Conservation (phyloP, 129 eudicot species). For the Flaveria linearis region DNA sequence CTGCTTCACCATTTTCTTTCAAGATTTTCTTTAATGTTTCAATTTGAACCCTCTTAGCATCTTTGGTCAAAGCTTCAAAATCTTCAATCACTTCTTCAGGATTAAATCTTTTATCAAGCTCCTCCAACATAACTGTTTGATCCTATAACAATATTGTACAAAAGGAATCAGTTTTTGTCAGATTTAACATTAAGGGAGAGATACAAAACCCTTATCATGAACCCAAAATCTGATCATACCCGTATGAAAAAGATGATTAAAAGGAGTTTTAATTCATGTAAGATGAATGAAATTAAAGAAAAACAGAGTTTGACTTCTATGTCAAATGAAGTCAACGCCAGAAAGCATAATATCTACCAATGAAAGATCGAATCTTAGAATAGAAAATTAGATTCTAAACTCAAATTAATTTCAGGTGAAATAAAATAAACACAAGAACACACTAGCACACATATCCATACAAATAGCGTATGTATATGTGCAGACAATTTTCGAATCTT, state of each 20-base stretch:
- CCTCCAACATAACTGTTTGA: constrained; percentile 49
- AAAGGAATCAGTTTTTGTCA: constrained; percentile 18
- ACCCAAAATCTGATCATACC: background rate
- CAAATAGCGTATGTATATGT: constrained; percentile 18
- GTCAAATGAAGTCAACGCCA: constrained; percentile 24
- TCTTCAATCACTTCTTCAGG: constrained; percentile 55
- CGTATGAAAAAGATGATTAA: constrained; percentile 10
- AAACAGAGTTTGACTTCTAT: constrained; percentile 8
- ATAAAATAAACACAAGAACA: background rate
- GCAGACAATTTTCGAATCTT: background rate
- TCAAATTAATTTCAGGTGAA: background rate
- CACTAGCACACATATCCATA: constrained; percentile 14
- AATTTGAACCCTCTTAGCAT: constrained; percentile 75
- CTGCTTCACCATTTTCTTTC: constrained; percentile 64
- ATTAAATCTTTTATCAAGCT: constrained; percentile 52
- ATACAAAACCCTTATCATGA: constrained; percentile 18
- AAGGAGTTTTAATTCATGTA: background rate
- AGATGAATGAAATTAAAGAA: constrained; percentile 22
- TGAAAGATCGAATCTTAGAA: constrained; percentile 2
- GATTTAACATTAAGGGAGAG: background rate
- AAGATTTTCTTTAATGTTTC: constrained; percentile 73
- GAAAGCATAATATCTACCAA: constrained; percentile 10
- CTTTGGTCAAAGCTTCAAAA: constrained; percentile 61
- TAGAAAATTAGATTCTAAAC: background rate
- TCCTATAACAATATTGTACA: constrained; percentile 4